phyloP scores from a whole-genome alignment of 345 rosid species.

The Dipteronia sinensis region DNA sequence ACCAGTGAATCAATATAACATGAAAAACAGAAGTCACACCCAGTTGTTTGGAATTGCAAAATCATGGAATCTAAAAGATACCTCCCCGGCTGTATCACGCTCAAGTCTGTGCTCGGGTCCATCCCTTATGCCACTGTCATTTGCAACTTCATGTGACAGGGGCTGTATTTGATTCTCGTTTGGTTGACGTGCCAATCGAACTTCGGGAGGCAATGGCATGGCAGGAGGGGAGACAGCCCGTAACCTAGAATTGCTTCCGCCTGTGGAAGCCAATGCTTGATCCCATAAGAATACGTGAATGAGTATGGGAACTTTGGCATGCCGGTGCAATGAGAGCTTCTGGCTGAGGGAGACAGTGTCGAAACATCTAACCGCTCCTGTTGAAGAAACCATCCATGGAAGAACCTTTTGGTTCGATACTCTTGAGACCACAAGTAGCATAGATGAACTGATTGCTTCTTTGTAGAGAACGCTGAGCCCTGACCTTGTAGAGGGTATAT shows the following conservation, averaged over 20 bases:
- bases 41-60: slow-evolving; percentile 67
- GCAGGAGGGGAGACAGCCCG: slow-evolving; percentile 35
- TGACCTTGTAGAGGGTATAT: slow-evolving; percentile 70
- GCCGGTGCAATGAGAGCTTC: slow-evolving; percentile 89
- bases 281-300: slow-evolving; percentile 81
- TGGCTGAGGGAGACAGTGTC: slow-evolving; percentile 91
- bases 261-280: slow-evolving; percentile 25
- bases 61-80: slow-evolving; percentile 81
- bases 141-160: slow-evolving; percentile 35
- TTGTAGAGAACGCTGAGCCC: slow-evolving; percentile 65
- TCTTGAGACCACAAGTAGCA: slow-evolving; percentile 68
- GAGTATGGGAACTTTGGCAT: slow-evolving; percentile 69
- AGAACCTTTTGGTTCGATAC: slow-evolving; percentile 80
- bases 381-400: slow-evolving; percentile 90
- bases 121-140: slow-evolving; percentile 21
- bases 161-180: slow-evolving; percentile 69
- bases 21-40: slow-evolving; percentile 34
- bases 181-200: slow-evolving; percentile 37
- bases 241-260: slow-evolving; percentile 30
- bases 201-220: slow-evolving; percentile 39
- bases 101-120: slow-evolving; percentile 39
- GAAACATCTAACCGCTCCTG: slow-evolving; percentile 82
- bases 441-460: slow-evolving; percentile 60
- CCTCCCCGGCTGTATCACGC: slow-evolving; percentile 75
- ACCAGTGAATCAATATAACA: neutral